Percentiles rank a stretch among this genome's conserved stretches.
phyloP scores from a whole-genome alignment of 371 early-diverging fungal species.

The Rhizopus sp. region DNA sequence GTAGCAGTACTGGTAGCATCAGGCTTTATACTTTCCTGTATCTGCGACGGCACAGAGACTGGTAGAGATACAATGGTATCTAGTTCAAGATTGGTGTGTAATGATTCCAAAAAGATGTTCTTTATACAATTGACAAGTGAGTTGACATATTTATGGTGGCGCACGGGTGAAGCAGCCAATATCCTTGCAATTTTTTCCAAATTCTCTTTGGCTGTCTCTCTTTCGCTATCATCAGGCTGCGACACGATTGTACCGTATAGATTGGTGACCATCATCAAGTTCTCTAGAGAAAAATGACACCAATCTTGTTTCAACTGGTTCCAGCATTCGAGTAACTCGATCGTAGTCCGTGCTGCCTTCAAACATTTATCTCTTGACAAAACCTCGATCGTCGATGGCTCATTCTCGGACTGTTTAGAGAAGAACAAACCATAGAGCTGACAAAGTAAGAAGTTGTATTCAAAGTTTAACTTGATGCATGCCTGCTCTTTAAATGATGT shows the following conservation, averaged over 20 bases:
- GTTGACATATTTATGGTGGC: conserved; percentile 41
- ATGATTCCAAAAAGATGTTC: conserved; percentile 11
- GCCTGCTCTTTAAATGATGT: conserved; percentile 48
- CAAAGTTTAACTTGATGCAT: conserved; percentile 51
- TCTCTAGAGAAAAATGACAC: conserved; percentile 56
- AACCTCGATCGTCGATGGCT: conserved; percentile 29
- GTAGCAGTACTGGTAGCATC: too few species aligned
- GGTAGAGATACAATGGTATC: background rate
- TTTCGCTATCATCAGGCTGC: conserved; percentile 20
- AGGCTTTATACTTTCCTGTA: background rate
- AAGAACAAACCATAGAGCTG: conserved; percentile 46
- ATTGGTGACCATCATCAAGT: conserved; percentile 38
- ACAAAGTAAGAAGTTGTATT: conserved; percentile 50
- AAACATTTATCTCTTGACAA: conserved; percentile 34
- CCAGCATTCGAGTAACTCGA: conserved; percentile 46
- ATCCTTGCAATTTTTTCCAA: conserved; percentile 30
- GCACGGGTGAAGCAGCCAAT: conserved; percentile 34
- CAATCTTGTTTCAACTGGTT: conserved; percentile 39
- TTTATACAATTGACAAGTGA: conserved; percentile 32
- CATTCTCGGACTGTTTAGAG: conserved; percentile 10
- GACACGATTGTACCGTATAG: conserved; percentile 30
- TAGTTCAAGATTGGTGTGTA: conserved; percentile 1
- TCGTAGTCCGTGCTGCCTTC: conserved; percentile 37
- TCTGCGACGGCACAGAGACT: background rate
- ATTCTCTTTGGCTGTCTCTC: conserved; percentile 22